Evolutionary conservation across 495 filamentous ascomycete genomes (phyloP).

Genomic region (Acidomyces sp.): DNA sequence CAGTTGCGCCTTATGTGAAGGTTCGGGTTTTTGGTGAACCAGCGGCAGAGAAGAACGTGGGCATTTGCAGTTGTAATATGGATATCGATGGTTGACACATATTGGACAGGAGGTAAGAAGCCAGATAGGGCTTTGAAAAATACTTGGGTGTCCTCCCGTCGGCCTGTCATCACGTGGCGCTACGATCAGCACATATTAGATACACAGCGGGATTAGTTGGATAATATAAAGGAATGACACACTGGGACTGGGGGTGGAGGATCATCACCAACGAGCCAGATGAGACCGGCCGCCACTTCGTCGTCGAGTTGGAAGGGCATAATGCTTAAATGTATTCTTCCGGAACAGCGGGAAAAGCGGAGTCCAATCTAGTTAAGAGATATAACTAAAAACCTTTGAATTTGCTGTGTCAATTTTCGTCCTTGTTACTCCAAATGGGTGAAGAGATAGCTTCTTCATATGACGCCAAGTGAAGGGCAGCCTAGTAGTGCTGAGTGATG

Average conservation of each 20-base stretch:
- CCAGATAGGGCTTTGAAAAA: slow-evolving; percentile 8
- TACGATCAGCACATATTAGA: not conserved
- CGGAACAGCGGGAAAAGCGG: not conserved
- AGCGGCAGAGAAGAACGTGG: slow-evolving; percentile 12
- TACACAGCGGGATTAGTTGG: not conserved
- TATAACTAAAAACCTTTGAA: not conserved
- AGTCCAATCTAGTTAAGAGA: not conserved
- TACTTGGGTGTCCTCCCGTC: slow-evolving; percentile 4
- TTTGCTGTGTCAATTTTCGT: not conserved
- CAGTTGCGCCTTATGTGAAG: no score
- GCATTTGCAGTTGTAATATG: slow-evolving; percentile 6
- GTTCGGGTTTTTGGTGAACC: slow-evolving; percentile 13
- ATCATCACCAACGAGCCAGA: slow-evolving; percentile 1
- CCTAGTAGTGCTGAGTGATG: not conserved
- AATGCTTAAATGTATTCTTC: not conserved
- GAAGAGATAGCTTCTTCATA: not conserved
- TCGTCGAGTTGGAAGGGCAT: slow-evolving; percentile 16
- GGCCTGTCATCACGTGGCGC: slow-evolving; percentile 9
- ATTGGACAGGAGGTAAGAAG: not conserved
- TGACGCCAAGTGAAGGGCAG: not conserved
- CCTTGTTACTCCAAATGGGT: not conserved
- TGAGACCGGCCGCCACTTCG: slow-evolving; percentile 10
- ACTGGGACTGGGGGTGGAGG: slow-evolving; percentile 1
- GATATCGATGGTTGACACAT: slow-evolving; percentile 10
- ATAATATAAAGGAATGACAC: not conserved